phyloP scores from a whole-genome alignment of 371 early-diverging fungal species.

The Encephalitozoon cuniculi region DNA sequence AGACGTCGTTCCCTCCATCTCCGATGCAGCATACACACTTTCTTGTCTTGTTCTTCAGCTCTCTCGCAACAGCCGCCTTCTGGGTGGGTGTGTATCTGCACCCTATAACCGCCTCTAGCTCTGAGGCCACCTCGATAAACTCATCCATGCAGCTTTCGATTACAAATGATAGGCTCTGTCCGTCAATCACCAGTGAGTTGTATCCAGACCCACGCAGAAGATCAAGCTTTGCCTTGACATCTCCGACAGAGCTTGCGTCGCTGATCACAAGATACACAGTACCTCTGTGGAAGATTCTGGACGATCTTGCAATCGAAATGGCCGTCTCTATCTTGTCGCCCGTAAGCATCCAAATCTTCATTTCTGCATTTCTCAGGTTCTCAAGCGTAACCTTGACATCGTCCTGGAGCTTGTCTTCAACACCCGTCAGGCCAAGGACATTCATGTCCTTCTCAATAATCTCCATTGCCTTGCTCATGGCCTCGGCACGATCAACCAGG shows the following conservation, averaged over 20 bases:
- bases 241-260: constrained; percentile 29
- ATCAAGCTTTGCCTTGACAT: constrained; percentile 30
- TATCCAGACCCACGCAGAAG: constrained; percentile 34
- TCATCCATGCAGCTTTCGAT: constrained; percentile 69
- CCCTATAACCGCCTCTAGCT: constrained; percentile 79
- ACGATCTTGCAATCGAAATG: constrained; percentile 83
- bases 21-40: constrained; percentile 80
- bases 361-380: constrained; percentile 79
- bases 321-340: constrained; percentile 99
- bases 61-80: constrained; percentile 83
- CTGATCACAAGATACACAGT: constrained; percentile 45
- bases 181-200: constrained; percentile 83
- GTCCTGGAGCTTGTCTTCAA: constrained; percentile 93
- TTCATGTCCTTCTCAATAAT: constrained; percentile 75
- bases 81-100: constrained; percentile 94
- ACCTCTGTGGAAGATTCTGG: constrained; percentile 72
- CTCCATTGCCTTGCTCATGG: constrained; percentile 67
- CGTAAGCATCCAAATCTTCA: constrained; percentile 97
- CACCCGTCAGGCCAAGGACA: constrained; percentile 89
- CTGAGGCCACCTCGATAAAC: constrained; percentile 71
- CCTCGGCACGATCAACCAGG: constrained; percentile 66
- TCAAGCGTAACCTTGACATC: constrained; percentile 82
- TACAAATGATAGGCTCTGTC: constrained; percentile 72
- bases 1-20: constrained; percentile 97
- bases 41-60: constrained; percentile 70